Conservation (phyloP, 1,284 basidiomycete genomes). For the Lignosus rhinocerotis region DNA sequence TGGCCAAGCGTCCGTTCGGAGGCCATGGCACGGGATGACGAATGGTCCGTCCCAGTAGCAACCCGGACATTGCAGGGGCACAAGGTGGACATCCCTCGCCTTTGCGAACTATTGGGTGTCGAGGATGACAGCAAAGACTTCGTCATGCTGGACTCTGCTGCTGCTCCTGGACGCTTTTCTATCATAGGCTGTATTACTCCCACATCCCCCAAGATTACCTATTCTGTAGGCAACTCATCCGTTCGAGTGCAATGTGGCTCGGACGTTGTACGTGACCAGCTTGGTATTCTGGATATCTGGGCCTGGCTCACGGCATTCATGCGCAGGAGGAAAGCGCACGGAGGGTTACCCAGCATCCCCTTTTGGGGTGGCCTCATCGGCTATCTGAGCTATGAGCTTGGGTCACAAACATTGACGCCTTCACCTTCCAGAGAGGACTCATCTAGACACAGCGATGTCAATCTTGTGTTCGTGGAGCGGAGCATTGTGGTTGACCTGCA, state of each 20-base stretch:
- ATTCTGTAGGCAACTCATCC: conserved; percentile 51
- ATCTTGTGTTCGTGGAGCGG: conserved; percentile 72
- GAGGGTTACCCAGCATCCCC: conserved; percentile 54
- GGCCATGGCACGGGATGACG: conserved; percentile 11
- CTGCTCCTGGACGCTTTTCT: conserved; percentile 70
- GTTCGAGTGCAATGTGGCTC: conserved; percentile 41
- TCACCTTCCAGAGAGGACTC: conserved; percentile 35
- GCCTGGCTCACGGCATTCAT: conserved; percentile 72
- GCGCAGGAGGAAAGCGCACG: conserved; percentile 44
- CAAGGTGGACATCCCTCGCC: conserved; percentile 39
- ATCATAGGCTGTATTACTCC: conserved; percentile 62
- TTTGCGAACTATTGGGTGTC: conserved; percentile 66
- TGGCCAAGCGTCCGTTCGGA: conserved; percentile 53
- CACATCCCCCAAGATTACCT: conserved; percentile 56
- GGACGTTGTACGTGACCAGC: conserved; percentile 23
- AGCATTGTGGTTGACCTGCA: conserved; percentile 67
- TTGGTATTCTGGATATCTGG: conserved; percentile 60
- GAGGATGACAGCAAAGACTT: conserved; percentile 61
- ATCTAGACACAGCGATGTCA: conserved; percentile 62
- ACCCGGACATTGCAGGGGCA: conserved; percentile 45
- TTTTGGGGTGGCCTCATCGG: conserved; percentile 83
- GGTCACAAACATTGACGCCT: conserved; percentile 50
- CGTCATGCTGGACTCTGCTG: conserved; percentile 71
- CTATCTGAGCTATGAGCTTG: conserved; percentile 74
- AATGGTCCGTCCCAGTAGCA: conserved; percentile 32